Evolutionary conservation across 495 filamentous ascomycete genomes (phyloP).

Genomic region (Daldinia vernicosa): DNA sequence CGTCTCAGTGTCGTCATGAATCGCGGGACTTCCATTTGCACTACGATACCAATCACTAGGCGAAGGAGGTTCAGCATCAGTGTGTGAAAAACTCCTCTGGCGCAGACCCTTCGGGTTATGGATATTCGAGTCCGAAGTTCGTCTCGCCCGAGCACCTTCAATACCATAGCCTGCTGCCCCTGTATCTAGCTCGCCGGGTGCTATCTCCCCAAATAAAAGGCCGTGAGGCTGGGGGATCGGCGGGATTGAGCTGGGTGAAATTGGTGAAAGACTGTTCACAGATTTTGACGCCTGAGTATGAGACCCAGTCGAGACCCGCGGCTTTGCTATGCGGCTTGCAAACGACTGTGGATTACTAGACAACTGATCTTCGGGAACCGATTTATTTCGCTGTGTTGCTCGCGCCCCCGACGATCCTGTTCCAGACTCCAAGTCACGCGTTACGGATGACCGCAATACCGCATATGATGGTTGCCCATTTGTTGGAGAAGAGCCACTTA

Average conservation of each 20-base stretch:
- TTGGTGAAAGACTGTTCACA: conserved; percentile 53
- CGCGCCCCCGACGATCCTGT: conserved; percentile 41
- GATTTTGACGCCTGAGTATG: conserved; percentile 57
- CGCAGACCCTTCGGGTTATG: conserved; percentile 47
- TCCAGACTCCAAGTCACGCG: conserved; percentile 48
- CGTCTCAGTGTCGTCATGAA: conserved; percentile 45
- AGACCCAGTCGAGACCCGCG: conserved; percentile 50
- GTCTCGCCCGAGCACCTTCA: conserved; percentile 48
- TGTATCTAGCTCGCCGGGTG: conserved; percentile 52
- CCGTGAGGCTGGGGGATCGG: conserved; percentile 40
- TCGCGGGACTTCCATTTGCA: conserved; percentile 42
- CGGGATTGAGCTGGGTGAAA: conserved; percentile 37
- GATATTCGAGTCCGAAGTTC: conserved; percentile 59
- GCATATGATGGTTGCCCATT: conserved; percentile 49
- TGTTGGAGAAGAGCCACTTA: conserved; percentile 45
- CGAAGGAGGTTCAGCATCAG: conserved; percentile 59
- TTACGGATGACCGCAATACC: conserved; percentile 47
- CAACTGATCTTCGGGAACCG: conserved; percentile 52
- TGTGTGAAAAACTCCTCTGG: conserved; percentile 55
- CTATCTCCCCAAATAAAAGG: conserved; percentile 64
- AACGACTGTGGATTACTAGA: conserved; percentile 62
- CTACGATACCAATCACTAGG: conserved; percentile 64
- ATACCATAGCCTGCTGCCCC: conserved; percentile 60
- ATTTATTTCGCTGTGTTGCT: conserved; percentile 53
- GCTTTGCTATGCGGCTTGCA: conserved; percentile 60